Evolutionary conservation across 148 eudicot genomes (phyloP).

Genomic region (Gaultheria prostrata): DNA sequence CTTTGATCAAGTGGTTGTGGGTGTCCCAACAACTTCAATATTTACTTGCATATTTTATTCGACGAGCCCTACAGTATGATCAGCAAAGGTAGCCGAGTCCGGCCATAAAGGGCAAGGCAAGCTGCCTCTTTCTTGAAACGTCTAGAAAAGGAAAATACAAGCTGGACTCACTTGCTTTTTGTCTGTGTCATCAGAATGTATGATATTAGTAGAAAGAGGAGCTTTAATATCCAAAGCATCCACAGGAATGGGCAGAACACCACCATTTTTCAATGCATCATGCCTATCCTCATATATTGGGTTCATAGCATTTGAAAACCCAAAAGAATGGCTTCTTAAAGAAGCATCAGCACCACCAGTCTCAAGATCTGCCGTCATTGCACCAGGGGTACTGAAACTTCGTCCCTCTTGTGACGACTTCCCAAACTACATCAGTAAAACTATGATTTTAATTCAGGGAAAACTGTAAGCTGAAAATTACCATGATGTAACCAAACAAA

Average conservation of each 20-base stretch:
- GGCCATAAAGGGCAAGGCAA: neutral
- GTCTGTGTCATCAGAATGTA: conserved; percentile 25
- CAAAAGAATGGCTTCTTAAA: conserved; percentile 43
- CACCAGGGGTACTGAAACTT: conserved; percentile 15
- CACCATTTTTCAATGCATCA: conserved; percentile 29
- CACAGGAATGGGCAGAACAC: conserved; percentile 41
- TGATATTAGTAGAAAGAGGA: conserved; percentile 40
- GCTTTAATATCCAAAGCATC: conserved; percentile 28
- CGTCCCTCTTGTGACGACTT: conserved; percentile 6
- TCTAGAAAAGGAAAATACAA: neutral
- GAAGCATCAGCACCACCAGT: conserved; percentile 35
- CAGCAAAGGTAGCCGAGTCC: neutral
- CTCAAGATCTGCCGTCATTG: conserved; percentile 35
- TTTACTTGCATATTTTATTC: neutral
- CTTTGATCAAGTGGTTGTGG: neutral
- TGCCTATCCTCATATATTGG: conserved; percentile 40
- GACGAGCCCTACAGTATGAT: neutral
- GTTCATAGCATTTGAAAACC: conserved; percentile 23
- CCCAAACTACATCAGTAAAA: neutral
- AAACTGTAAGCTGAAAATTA: neutral
- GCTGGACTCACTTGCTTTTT: conserved; percentile 41
- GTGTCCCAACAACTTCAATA: neutral
- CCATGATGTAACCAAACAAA: neutral
- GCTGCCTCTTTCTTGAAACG: neutral
- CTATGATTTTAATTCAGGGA: neutral